Base-by-base conservation (phyloP, 176 grass and related monocot genomes). In the Zoysia japonica region DNA sequence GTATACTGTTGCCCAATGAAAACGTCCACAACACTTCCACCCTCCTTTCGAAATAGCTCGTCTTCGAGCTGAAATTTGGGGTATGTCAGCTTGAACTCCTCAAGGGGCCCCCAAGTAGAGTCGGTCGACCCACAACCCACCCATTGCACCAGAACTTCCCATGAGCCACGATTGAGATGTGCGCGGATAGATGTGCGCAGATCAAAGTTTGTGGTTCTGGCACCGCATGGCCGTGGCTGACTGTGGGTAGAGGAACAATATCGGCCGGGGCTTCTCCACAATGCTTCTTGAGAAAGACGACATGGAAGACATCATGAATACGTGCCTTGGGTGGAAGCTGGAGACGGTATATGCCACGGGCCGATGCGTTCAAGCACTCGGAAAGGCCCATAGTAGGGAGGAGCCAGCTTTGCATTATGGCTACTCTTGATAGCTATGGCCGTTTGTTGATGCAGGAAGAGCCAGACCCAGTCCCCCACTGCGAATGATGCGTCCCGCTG, bases 121-220 rank as follows among this genome's bases (percentile, higher is more conserved):
- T 38, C 36, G 0, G 39, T 0, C 1, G 9, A 2, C 1, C 11
- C 14, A 14, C 38, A 2, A 2, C 6, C 64, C 0, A 16, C 0
- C 64, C 64, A 66, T 2, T 67, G 64, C 6, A 43, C 38, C 2
- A 67, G 6, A 2, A 67, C 1, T 6, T 67, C 12, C 38, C 40
- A 43, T 2, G 47, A 2, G 1, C 1, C 1, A 10, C 14, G 10
- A 8, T 5, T 7, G 15, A 0, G 14, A 1, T 8, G 2, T 11
- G 14, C 3, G 11, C 38, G 0, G 2, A n/a, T n/a, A 0, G 14
- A 1, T 8, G 2, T 11, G 14, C 3, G 11, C 38, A 0, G 2
- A 5, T 13, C 2, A 16, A 13, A 1, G 12, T 52, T 12, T 12
- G 2, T 11, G 39, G 39, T 1, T 11, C 2, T 0, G 39, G 39